Percentiles rank a stretch among this genome's conserved stretches.
Conservation (phyloP, 208 protist species). For the Leishmania tropica region DNA sequence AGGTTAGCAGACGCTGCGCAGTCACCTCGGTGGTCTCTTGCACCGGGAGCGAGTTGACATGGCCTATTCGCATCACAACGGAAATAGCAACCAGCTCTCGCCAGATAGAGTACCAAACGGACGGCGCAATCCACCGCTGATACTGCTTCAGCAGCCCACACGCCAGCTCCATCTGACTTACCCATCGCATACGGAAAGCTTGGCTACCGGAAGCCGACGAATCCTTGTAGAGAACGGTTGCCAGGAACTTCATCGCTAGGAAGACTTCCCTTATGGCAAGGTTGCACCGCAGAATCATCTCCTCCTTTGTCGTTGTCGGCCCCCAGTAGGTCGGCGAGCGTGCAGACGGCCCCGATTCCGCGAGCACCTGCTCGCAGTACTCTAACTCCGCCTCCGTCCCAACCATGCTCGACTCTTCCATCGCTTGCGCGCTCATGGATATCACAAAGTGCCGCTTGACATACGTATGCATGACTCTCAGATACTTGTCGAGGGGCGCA, state of each 20-base stretch:
- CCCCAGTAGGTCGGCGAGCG: neutral
- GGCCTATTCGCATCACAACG: neutral
- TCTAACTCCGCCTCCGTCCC: neutral
- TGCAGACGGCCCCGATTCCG: neutral
- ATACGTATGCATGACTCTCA: conserved; percentile 37
- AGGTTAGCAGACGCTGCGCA: conserved; percentile 16
- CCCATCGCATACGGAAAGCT: conserved; percentile 4
- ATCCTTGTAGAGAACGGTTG: neutral
- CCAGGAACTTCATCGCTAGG: neutral
- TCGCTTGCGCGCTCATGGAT: neutral
- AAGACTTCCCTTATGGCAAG: neutral
- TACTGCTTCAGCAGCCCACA: conserved; percentile 12
- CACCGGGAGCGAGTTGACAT: neutral
- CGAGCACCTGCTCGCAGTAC: conserved; percentile 11
- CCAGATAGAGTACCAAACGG: conserved; percentile 16
- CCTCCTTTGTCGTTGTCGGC: neutral
- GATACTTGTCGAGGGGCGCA: conserved; percentile 39
- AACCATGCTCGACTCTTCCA: neutral
- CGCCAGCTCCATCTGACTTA: conserved; percentile 5
- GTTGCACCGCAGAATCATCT: conserved; percentile 4
- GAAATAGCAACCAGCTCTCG: neutral
- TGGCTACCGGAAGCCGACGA: neutral
- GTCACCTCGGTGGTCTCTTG: conserved; percentile 1
- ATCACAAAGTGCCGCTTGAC: conserved; percentile 21
- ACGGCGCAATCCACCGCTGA: conserved; percentile 20